Conservation (phyloP, 2,329 filamentous ascomycete species). For the Herpotrichia juniperi region DNA sequence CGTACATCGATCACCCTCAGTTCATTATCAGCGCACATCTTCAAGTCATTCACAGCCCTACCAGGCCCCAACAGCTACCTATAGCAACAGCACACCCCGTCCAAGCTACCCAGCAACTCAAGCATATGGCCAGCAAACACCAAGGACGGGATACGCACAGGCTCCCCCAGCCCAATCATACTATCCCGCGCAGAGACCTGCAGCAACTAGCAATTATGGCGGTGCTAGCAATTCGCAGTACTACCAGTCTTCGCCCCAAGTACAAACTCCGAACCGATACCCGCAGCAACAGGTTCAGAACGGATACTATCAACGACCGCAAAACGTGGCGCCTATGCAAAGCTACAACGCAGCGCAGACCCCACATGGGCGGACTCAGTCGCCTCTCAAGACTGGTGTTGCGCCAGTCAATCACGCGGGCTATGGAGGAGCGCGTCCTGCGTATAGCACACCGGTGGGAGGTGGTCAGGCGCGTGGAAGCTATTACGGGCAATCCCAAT, state of each 20-base stretch:
- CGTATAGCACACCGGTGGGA: conserved; percentile 33
- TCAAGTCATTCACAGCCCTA: conserved; percentile 35
- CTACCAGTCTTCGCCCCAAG: conserved; percentile 40
- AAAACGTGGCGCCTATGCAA: conserved; percentile 38
- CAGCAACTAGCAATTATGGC: conserved; percentile 34
- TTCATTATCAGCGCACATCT: conserved; percentile 43
- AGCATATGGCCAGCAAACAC: conserved; percentile 38
- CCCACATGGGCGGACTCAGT: conserved; percentile 38
- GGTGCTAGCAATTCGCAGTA: conserved; percentile 37
- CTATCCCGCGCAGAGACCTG: conserved; percentile 38
- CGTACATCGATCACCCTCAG: conserved; percentile 42
- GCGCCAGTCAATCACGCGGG: conserved; percentile 28
- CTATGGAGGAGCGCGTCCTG: conserved; percentile 26
- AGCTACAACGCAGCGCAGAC: conserved; percentile 33
- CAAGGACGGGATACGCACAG: conserved; percentile 33
- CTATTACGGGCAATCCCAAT: conserved; percentile 38
- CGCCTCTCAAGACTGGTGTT: conserved; percentile 43
- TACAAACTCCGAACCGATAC: conserved; percentile 40
- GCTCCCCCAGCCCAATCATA: conserved; percentile 33
- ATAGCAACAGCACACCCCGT: conserved; percentile 30
- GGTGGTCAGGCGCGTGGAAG: conserved; percentile 39
- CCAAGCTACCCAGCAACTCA: conserved; percentile 34
- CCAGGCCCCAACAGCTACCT: conserved; percentile 34
- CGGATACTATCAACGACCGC: conserved; percentile 41
- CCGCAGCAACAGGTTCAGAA: conserved; percentile 33